These are phyloP conservation scores for Theileria equi DNA, from an alignment of 169 alveolate genomes.

Conservation along the genomic window DNA sequence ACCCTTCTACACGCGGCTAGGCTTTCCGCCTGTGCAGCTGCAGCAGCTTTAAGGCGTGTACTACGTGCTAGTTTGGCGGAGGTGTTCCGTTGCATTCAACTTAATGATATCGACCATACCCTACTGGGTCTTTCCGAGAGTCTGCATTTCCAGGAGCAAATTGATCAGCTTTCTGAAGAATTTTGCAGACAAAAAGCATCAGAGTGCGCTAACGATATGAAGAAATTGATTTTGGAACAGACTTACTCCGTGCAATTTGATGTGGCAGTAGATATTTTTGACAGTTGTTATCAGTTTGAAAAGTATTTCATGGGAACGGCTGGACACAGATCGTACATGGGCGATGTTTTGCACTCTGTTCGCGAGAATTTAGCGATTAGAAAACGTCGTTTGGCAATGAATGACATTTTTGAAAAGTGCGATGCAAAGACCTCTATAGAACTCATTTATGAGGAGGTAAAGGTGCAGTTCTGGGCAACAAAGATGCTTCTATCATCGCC, in stretches of 20 bases:
- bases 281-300: slow-evolving; percentile 79
- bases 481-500: slow-evolving; percentile 82
- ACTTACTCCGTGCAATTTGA: slow-evolving; percentile 85
- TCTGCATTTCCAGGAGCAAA: slow-evolving; percentile 67
- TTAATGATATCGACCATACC: slow-evolving; percentile 64
- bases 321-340: slow-evolving; percentile 70
- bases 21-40: slow-evolving; percentile 79
- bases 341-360: slow-evolving; percentile 66
- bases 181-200: slow-evolving; percentile 79
- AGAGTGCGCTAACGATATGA: slow-evolving; percentile 80
- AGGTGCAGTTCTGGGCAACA: slow-evolving; percentile 83
- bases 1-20: slow-evolving; percentile 75
- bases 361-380: slow-evolving; percentile 71
- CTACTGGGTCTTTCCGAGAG: slow-evolving; percentile 70
- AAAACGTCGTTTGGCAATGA: slow-evolving; percentile 70
- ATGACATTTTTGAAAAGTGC: slow-evolving; percentile 69
- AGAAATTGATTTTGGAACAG: slow-evolving; percentile 82
- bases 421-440: slow-evolving; percentile 71
- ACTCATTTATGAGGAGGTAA: slow-evolving; percentile 78
- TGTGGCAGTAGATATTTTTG: slow-evolving; percentile 81
- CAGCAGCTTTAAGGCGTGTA: slow-evolving; percentile 80
- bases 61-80: slow-evolving; percentile 79
- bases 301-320: slow-evolving; percentile 72
- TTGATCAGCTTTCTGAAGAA: slow-evolving; percentile 75
- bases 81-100: slow-evolving; percentile 69